Evolutionary conservation across 805 yeast species (phyloP), one percentile per base, ranked within the genome.

Genomic region (Kazachstania kunashirensis): DNA sequence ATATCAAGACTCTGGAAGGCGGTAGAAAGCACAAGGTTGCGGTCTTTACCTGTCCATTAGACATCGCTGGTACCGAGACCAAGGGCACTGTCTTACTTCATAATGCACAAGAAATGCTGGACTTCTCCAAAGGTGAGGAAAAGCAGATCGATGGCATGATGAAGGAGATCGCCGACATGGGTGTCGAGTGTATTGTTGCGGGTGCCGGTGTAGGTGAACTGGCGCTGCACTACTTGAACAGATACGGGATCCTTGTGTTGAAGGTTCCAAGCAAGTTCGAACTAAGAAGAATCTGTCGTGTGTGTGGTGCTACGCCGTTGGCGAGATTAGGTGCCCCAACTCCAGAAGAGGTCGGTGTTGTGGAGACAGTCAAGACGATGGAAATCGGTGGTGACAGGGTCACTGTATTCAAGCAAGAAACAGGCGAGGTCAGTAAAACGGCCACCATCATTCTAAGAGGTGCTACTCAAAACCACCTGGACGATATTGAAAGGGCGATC

Each of bases 351-450:
- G 74, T 84, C 69, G 98, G 98, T 38, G 56, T 71, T 29, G 74
- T 92, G 42, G 98, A 89, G 57, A 61, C 79, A 21, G 89, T 92
- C 34, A 94, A 84, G 65, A 81, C 95, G 17, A 75, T 74, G 51
- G 98, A 92, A 67, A 85, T 92, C 57, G 98, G 98, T 46, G 96
- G 96, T 37, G 96, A 92, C 63, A 76, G 96, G 60, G 97, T 92
- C 26, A 89, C 97, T 8, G 73, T 92, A 21, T 88, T 92, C 69
- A 74, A 84, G 57, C 98, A 92, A 63, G 75, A 71, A 44, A 61
- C 65, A 24, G 62, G 62, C 21, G 75, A 68, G 45, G 53, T 58
- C 31, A 79, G 95, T 19, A 72, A 83, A 50, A 92, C 98, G 4
- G 78, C 97, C 12, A 92, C 98, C 7, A 86, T 92, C 51, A 80